Conservation (phyloP, 2,329 filamentous ascomycete species). For the Zymoseptoria passerinii region DNA sequence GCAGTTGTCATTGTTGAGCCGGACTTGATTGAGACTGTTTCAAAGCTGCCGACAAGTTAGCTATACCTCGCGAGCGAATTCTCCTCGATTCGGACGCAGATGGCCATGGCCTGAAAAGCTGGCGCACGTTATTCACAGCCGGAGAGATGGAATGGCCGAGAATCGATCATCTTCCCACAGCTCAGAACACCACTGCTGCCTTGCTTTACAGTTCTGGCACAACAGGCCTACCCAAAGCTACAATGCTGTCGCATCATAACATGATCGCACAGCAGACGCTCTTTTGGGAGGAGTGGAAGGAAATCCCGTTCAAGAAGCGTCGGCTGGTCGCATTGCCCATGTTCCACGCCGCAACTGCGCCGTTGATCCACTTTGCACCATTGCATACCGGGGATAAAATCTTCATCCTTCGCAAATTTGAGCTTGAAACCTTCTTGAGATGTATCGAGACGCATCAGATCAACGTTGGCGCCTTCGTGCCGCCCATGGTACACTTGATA, state of each 20-base stretch:
- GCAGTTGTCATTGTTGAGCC: constrained; percentile 26
- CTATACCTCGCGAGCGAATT: constrained; percentile 33
- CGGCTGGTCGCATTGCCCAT: constrained; percentile 39
- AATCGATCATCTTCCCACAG: constrained; percentile 33
- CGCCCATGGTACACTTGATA: constrained; percentile 44
- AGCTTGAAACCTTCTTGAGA: constrained; percentile 41
- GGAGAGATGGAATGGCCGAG: constrained; percentile 42
- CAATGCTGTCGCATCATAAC: constrained; percentile 49
- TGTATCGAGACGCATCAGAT: constrained; percentile 40
- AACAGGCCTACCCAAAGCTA: constrained; percentile 49
- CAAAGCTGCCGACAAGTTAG: constrained; percentile 19
- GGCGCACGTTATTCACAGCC: constrained; percentile 30
- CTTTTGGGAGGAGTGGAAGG: constrained; percentile 32
- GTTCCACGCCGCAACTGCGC: constrained; percentile 42
- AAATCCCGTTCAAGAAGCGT: constrained; percentile 33
- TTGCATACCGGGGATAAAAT: constrained; percentile 29
- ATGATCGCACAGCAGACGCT: constrained; percentile 46
- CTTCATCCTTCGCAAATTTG: constrained; percentile 41
- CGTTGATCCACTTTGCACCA: constrained; percentile 29
- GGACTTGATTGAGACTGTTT: constrained; percentile 21
- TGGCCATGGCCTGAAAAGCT: constrained; percentile 16
- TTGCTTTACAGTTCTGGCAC: constrained; percentile 49
- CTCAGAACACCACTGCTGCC: constrained; percentile 40
- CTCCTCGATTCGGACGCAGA: constrained; percentile 32
- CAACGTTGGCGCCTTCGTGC: constrained; percentile 44